Evolutionary conservation across 2,329 filamentous ascomycete genomes (phyloP), one percentile per base, ranked within the genome.

Genomic region (Pleoardoris graminearum): DNA sequence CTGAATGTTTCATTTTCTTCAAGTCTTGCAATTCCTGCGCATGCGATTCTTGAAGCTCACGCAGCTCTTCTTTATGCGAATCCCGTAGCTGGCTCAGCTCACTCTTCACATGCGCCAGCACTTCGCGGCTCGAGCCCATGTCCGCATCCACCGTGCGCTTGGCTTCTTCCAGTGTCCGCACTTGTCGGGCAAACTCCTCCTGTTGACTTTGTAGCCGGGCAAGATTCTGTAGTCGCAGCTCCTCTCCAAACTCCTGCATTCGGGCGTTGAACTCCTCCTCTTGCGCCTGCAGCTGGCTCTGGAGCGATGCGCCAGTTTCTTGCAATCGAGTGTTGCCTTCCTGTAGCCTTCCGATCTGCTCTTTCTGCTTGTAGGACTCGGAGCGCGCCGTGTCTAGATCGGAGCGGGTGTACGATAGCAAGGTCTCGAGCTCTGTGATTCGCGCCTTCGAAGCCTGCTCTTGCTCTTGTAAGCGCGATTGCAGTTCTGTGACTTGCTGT

Each of bases 381-480:
- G 56, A 58, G 6, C 68, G 66, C 11, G 64, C 50, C 23, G 53
- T 53, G 14, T 72, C 69, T 2, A 72, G 60, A 43, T 73, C 70
- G 3, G 62, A 62, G 4, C 65, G 64, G 7, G 69, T 71, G 48
- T 65, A 73, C 1, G 66, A 60, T 7, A 71, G 59, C 11, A 71
- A 62, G 3, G 70, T 70, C 39, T 72, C 69, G 25, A 73, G 65
- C 45, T 73, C 67, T 2, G 62, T 66, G 23, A 72, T 70, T 33
- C 69, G 67, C 12, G 62, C 66, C 23, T 60, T 60, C 10, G 68
- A 65, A 12, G 60, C 53, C 3, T 62, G 41, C 32, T 70, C 62
- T 39, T 71, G 68, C 36, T 66, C 63, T 27, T 68, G 60, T 3
- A 71, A 47, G 14, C 56, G 63, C 7, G 60, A 48, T 39, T 68